phyloP scores from a whole-genome alignment of 345 rosid genomes.

The Mangifera indica region DNA sequence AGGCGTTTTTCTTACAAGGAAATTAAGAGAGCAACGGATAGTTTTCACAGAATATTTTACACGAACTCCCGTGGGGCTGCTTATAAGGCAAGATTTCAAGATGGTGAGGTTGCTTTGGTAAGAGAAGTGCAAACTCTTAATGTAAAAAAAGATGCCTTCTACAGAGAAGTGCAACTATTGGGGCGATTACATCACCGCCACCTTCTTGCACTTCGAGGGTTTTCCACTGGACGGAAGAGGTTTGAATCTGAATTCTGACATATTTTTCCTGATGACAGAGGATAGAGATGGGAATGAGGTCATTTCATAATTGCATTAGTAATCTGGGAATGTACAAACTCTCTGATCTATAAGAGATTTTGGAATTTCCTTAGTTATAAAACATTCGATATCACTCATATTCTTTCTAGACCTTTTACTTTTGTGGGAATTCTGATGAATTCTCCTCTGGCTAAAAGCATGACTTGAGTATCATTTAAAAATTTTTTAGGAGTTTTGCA shows the following conservation, averaged over 20 bases:
- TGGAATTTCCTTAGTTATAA: background rate
- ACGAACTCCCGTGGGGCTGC: slow-evolving; percentile 62
- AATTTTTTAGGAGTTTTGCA: too few species aligned
- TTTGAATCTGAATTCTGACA: slow-evolving; percentile 13
- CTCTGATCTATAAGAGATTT: background rate
- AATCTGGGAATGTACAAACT: background rate
- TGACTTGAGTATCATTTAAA: too few species aligned
- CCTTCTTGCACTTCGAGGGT: slow-evolving; percentile 81
- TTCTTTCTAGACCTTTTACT: too few species aligned
- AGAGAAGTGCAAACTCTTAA: slow-evolving; percentile 60
- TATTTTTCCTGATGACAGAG: background rate
- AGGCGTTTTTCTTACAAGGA: slow-evolving; percentile 67
- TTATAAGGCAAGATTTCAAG: slow-evolving; percentile 70
- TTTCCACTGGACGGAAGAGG: slow-evolving; percentile 72
- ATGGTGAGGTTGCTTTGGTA: slow-evolving; percentile 63
- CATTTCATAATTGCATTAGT: background rate
- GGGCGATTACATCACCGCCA: slow-evolving; percentile 91
- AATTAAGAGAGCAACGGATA: slow-evolving; percentile 67
- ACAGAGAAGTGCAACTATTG: slow-evolving; percentile 67
- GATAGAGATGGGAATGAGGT: background rate
- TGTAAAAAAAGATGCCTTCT: slow-evolving; percentile 51
- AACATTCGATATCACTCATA: background rate
- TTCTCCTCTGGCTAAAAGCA: too few species aligned
- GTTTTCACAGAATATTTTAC: slow-evolving; percentile 62
- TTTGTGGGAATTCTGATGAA: too few species aligned